Conservation (phyloP, 129 eudicot species). For the Chrysanthemum makinoi region DNA sequence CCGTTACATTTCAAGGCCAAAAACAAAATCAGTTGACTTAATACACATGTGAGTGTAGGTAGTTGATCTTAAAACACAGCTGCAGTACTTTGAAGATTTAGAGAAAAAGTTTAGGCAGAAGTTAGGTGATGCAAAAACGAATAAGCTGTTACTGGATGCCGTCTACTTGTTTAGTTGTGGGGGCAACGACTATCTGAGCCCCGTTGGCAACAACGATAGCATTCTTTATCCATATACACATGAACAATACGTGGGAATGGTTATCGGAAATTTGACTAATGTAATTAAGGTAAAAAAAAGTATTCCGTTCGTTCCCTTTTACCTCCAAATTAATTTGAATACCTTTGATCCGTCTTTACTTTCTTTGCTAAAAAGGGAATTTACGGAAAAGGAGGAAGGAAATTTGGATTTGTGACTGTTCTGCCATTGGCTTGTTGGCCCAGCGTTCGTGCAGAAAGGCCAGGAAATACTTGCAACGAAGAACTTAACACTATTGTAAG, state of each 20-base stretch:
- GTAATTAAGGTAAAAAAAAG: constrained; percentile 31
- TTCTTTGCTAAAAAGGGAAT: constrained; percentile 11
- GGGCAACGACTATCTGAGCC: constrained; percentile 36
- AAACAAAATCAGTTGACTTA: no score
- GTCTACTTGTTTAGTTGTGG: constrained; percentile 44
- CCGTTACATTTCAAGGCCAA: no score
- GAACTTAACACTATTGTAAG: constrained; percentile 22
- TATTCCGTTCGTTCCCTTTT: not conserved
- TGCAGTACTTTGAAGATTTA: constrained; percentile 26
- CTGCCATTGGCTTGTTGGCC: constrained; percentile 32
- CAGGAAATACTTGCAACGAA: constrained; percentile 16
- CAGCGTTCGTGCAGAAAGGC: constrained; percentile 19
- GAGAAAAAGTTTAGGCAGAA: constrained; percentile 20
- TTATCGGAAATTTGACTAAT: constrained; percentile 33
- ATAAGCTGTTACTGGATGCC: constrained; percentile 29
- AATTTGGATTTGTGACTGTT: constrained; percentile 27
- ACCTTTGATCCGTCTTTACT: not conserved
- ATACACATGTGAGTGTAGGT: constrained; percentile 13
- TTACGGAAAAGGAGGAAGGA: constrained; percentile 31
- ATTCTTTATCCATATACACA: constrained; percentile 30
- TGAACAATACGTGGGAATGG: constrained; percentile 34
- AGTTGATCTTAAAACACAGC: constrained; percentile 36
- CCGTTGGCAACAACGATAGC: constrained; percentile 14
- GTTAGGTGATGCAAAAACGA: constrained; percentile 27
- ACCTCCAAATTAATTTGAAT: not conserved